phyloP scores from a whole-genome alignment of 2,329 filamentous ascomycete species.

The Alternaria brassicae region DNA sequence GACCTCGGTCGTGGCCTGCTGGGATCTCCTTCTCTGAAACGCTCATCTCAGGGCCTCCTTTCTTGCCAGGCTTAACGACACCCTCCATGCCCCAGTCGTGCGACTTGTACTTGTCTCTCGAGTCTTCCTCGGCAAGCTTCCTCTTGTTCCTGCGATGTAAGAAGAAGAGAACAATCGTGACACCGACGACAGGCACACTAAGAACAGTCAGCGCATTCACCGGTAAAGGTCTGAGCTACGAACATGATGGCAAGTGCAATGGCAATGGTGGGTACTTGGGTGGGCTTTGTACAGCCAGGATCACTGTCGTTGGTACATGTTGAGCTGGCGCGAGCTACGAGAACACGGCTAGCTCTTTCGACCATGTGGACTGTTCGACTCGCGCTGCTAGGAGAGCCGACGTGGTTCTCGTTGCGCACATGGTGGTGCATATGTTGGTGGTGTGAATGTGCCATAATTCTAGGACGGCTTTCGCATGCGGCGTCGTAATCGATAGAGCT shows the following conservation, averaged over 20 bases:
- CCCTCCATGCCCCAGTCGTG: conserved; percentile 87
- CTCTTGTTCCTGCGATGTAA: conserved; percentile 80
- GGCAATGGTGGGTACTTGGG: conserved; percentile 39
- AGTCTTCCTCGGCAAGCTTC: conserved; percentile 78
- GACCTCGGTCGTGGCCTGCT: conserved; percentile 53
- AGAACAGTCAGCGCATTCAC: conserved; percentile 30
- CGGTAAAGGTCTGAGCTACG: conserved; percentile 5
- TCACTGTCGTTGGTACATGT: conserved; percentile 46
- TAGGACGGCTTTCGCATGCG: conserved; percentile 30
- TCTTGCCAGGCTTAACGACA: conserved; percentile 49
- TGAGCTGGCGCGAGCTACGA: conserved; percentile 33
- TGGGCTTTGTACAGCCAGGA: conserved; percentile 47
- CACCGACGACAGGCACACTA: conserved; percentile 78
- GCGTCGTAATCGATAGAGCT: conserved; percentile 18
- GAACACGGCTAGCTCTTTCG: conserved; percentile 35
- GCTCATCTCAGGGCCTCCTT: conserved; percentile 59
- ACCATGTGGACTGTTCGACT: conserved; percentile 28
- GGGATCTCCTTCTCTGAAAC: conserved; percentile 61
- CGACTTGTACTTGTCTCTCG: conserved; percentile 84
- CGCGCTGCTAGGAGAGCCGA: conserved; percentile 25
- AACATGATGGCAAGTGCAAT: conserved; percentile 48
- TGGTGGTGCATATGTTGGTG: conserved; percentile 44
- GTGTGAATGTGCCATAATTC: conserved; percentile 41
- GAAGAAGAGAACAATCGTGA: conserved; percentile 71
- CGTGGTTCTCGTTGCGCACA: conserved; percentile 29